Evolutionary conservation across 768 basidiomycete species (phyloP).

Genomic region (Chiua virens): DNA sequence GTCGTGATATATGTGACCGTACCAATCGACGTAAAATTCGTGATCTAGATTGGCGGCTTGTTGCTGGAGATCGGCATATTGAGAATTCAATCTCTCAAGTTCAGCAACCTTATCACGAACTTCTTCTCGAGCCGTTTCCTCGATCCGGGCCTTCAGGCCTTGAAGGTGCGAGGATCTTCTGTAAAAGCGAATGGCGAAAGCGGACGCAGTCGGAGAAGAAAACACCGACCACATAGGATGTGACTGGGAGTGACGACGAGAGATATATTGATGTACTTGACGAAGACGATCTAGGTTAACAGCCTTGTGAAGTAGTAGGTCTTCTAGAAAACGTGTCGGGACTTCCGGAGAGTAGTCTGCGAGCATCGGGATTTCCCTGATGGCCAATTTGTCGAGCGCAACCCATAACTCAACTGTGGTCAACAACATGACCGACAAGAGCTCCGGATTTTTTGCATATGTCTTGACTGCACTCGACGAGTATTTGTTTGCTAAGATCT

Average conservation of each 20-base stretch:
- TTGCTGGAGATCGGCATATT: background rate
- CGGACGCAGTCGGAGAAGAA: constrained; percentile 11
- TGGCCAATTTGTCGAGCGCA: constrained; percentile 40
- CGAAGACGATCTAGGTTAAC: constrained; percentile 28
- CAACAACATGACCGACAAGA: constrained; percentile 41
- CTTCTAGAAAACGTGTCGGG: constrained; percentile 36
- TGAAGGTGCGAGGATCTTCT: constrained; percentile 14
- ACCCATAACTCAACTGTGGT: constrained; percentile 49
- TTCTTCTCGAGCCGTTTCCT: constrained; percentile 20
- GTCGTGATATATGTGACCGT: background rate
- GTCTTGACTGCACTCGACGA: constrained; percentile 20
- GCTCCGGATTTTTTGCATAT: constrained; percentile 38
- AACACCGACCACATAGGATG: constrained; percentile 34
- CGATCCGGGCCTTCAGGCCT: constrained; percentile 27
- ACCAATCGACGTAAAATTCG: background rate
- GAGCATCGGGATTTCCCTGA: constrained; percentile 38
- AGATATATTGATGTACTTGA: constrained; percentile 32
- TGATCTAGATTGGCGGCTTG: background rate
- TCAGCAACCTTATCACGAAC: constrained; percentile 27
- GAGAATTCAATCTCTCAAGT: constrained; percentile 18
- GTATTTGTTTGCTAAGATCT: constrained; percentile 27
- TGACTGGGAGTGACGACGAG: constrained; percentile 21
- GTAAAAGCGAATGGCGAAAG: constrained; percentile 39
- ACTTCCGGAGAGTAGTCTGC: constrained; percentile 47
- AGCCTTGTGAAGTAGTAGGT: constrained; percentile 39